Conservation (phyloP, 2,329 filamentous ascomycete species). For the Penicillium expansum region DNA sequence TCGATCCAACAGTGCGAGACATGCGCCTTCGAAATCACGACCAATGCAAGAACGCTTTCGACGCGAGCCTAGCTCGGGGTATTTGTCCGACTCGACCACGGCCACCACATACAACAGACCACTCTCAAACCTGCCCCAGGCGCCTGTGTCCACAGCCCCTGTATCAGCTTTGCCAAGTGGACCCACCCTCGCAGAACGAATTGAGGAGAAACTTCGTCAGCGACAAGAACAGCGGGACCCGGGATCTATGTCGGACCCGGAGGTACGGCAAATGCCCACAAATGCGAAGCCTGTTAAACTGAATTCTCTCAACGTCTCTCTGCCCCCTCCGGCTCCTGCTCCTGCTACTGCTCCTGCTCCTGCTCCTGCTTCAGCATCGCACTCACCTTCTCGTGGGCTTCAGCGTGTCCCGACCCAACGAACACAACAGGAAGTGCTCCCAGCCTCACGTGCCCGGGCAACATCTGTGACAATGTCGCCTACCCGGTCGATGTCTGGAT, state of each 20-base stretch:
- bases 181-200: conserved; percentile 30
- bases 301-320: neutral
- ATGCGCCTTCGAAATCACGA: conserved; percentile 6
- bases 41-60: conserved; percentile 9
- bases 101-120: conserved; percentile 9
- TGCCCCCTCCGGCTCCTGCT: neutral
- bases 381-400: conserved; percentile 11
- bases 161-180: conserved; percentile 7
- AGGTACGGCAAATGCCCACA: conserved; percentile 2
- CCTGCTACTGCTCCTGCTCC: conserved; percentile 5
- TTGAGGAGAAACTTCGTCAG: conserved; percentile 36
- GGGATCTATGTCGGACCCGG: conserved; percentile 15
- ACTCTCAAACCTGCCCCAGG: neutral
- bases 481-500: conserved; percentile 8
- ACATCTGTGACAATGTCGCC: conserved; percentile 9
- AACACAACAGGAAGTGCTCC: conserved; percentile 3
- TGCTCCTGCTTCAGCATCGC: conserved; percentile 2
- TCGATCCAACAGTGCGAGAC: conserved; percentile 24
- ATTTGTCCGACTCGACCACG: conserved; percentile 25
- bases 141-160: conserved; percentile 2
- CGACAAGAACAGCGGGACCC: conserved; percentile 29
- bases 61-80: conserved; percentile 18
- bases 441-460: conserved; percentile 8
- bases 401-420: neutral
- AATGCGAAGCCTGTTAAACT: conserved; percentile 5